Conservation (phyloP, 306 rosid species). For the Gastrolobium villosum region DNA sequence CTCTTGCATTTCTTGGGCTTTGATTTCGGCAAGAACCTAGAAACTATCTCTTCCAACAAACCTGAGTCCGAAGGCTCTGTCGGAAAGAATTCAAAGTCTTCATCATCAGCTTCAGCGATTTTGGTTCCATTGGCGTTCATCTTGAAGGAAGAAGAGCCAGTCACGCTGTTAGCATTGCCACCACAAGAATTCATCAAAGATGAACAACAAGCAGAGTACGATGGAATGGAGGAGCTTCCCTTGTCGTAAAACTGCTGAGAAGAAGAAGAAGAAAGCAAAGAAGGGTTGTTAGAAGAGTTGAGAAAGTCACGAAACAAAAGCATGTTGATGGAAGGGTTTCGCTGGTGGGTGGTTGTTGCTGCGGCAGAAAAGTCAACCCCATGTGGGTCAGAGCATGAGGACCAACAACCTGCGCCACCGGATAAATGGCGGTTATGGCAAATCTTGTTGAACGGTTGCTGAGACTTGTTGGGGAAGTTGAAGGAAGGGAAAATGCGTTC, state of each 20-base stretch:
- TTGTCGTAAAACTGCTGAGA: constrained; percentile 42
- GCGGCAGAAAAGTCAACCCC: background rate
- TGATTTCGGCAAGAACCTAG: constrained; percentile 63
- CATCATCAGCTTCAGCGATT: background rate
- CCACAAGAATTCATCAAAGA: constrained; percentile 26
- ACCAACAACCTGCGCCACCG: constrained; percentile 40
- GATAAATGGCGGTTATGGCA: constrained; percentile 33
- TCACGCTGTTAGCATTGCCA: background rate
- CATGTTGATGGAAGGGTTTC: constrained; percentile 59
- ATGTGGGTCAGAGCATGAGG: constrained; percentile 41
- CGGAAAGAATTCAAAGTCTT: constrained; percentile 57
- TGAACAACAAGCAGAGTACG: constrained; percentile 1
- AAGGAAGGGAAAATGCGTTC: constrained; percentile 49
- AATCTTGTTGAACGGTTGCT: background rate
- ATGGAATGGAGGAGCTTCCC: constrained; percentile 21
- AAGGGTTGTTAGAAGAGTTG: constrained; percentile 46
- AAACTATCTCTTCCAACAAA: constrained; percentile 77
- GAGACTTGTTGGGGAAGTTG: constrained; percentile 53
- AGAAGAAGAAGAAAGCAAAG: constrained; percentile 28
- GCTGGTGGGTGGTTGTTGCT: constrained; percentile 1
- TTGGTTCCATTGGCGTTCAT: background rate
- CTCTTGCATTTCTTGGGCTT: constrained; percentile 36
- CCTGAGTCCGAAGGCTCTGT: constrained; percentile 75
- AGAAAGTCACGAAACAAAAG: constrained; percentile 64
- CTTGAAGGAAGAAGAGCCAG: constrained; percentile 11